Evolutionary conservation across 495 filamentous ascomycete species (phyloP).

Genomic region (Penicillium macrosclerotiorum): DNA sequence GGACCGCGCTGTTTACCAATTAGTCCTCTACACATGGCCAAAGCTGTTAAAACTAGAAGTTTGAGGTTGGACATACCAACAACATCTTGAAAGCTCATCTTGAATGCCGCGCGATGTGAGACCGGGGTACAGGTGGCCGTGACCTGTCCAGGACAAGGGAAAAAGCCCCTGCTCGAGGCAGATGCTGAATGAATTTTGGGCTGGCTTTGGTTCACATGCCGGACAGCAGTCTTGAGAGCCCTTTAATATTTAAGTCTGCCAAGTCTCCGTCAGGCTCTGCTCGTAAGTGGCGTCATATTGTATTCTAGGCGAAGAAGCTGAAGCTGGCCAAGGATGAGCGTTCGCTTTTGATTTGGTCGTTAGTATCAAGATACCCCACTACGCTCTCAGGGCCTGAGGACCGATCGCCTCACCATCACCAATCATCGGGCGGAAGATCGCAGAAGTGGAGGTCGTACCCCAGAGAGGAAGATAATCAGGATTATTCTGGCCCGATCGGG

Average conservation of each 20-base stretch:
- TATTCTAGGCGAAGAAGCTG: background rate
- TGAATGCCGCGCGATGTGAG: background rate
- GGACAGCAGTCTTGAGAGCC: background rate
- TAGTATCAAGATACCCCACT: background rate
- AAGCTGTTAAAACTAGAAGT: background rate
- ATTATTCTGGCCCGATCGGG: too few species aligned
- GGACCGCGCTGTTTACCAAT: background rate
- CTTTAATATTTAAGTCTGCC: background rate
- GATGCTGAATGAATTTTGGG: background rate
- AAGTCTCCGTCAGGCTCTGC: background rate
- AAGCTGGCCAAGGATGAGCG: background rate
- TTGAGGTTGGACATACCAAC: background rate
- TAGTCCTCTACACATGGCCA: background rate
- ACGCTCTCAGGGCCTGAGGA: background rate
- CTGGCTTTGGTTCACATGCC: background rate
- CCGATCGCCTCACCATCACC: background rate
- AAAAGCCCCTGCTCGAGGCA: background rate
- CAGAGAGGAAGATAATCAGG: too few species aligned
- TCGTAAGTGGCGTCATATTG: slow-evolving; percentile 2
- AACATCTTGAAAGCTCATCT: background rate
- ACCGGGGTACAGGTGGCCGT: too few species aligned
- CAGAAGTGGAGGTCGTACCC: background rate
- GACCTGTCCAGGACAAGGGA: too few species aligned
- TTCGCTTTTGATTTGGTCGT: background rate
- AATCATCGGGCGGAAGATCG: slow-evolving; percentile 1